Evolutionary conservation across 2,329 filamentous ascomycete genomes (phyloP).

Genomic region (Boeremia lycopersici): DNA sequence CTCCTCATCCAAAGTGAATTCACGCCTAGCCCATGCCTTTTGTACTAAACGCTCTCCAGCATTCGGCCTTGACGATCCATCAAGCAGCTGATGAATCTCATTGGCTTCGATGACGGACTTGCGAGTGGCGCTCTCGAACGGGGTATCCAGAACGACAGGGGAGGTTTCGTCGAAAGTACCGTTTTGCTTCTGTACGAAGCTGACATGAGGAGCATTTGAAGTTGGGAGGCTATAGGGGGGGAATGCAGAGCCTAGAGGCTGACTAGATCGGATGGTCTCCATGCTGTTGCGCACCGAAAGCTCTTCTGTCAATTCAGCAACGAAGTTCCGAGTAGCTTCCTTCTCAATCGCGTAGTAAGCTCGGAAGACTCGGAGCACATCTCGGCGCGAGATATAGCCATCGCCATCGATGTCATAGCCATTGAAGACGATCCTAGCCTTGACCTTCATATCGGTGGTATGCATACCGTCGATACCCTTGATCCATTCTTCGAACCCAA

Average conservation of each 20-base stretch:
- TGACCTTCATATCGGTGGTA: slow-evolving; percentile 54
- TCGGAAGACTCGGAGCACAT: slow-evolving; percentile 89
- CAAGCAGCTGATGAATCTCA: slow-evolving; percentile 16
- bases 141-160: slow-evolving; percentile 29
- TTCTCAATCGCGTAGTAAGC: slow-evolving; percentile 92
- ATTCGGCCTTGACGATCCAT: slow-evolving; percentile 5
- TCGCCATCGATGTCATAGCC: slow-evolving; percentile 92
- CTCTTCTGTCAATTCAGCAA: slow-evolving; percentile 76
- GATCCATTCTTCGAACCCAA: slow-evolving; percentile 91
- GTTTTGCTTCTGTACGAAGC: slow-evolving; percentile 38
- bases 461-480: slow-evolving; percentile 74
- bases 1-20: slow-evolving; percentile 86
- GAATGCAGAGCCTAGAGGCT: slow-evolving; percentile 55
- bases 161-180: slow-evolving; percentile 40
- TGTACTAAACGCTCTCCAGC: slow-evolving; percentile 49
- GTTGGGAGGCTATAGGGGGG: slow-evolving; percentile 45
- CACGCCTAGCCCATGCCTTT: slow-evolving; percentile 74
- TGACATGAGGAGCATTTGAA: slow-evolving; percentile 15
- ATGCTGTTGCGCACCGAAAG: slow-evolving; percentile 64
- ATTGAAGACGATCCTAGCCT: slow-evolving; percentile 69
- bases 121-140: slow-evolving; percentile 30
- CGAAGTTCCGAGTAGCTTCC: slow-evolving; percentile 83
- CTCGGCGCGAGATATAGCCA: slow-evolving; percentile 81
- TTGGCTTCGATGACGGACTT: slow-evolving; percentile 22
- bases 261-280: slow-evolving; percentile 51